phyloP scores from a whole-genome alignment of 495 filamentous ascomycete genomes.

The Pyrenopolyporus hunteri region DNA sequence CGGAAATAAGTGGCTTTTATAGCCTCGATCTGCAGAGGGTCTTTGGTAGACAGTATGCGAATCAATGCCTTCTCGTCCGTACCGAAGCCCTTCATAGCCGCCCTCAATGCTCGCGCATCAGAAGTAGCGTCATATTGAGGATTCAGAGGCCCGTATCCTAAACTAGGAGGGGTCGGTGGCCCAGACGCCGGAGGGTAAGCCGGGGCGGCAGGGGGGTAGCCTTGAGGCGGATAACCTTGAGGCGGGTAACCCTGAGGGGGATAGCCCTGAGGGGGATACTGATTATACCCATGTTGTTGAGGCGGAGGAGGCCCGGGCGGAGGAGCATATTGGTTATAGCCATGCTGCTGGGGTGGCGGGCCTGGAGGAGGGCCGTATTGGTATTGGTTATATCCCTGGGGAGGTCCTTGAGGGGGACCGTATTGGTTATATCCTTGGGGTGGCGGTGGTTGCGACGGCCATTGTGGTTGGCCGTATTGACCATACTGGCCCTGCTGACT shows the following conservation, averaged over 20 bases:
- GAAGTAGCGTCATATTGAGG: slow-evolving; percentile 67
- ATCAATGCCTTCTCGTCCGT: slow-evolving; percentile 82
- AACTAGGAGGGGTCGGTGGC: slow-evolving; percentile 61
- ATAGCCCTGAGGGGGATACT: background rate
- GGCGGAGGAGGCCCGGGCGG: slow-evolving; percentile 17
- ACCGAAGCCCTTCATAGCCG: slow-evolving; percentile 91
- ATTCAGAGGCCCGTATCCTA: slow-evolving; percentile 66
- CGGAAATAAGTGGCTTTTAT: slow-evolving; percentile 70
- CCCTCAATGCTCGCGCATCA: slow-evolving; percentile 72
- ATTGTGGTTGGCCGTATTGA: slow-evolving; percentile 43
- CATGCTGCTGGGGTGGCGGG: slow-evolving; percentile 18
- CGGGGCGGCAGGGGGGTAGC: slow-evolving; percentile 47
- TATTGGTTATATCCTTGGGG: slow-evolving; percentile 11
- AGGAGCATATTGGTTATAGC: too few species aligned
- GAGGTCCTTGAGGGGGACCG: background rate
- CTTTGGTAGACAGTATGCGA: slow-evolving; percentile 65
- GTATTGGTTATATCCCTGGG: slow-evolving; percentile 8
- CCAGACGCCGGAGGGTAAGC: slow-evolving; percentile 37
- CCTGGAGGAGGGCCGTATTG: slow-evolving; percentile 44
- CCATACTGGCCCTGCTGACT: slow-evolving; percentile 33
- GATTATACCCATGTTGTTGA: slow-evolving; percentile 24
- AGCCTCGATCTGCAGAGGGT: slow-evolving; percentile 73
- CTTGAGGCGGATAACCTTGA: slow-evolving; percentile 45
- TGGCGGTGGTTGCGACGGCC: slow-evolving; percentile 23
- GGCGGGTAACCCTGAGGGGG: slow-evolving; percentile 46